These are phyloP conservation scores for Sarcodon sp. DNA, from an alignment of 768 basidiomycete species.

Conservation along the genomic window DNA sequence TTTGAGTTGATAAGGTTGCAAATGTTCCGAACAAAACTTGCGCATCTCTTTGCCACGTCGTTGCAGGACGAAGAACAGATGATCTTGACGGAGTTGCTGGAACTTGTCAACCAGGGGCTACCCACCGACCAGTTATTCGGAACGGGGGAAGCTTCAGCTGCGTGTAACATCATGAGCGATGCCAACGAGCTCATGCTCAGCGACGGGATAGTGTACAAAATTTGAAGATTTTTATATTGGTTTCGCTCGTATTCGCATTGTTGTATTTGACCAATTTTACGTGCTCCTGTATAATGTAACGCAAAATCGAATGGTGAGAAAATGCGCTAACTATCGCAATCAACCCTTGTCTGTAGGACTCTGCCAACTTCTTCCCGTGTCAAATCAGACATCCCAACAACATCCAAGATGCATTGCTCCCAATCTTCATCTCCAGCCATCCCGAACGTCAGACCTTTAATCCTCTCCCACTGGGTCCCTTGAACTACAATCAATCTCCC, in stretches of 20 bases:
- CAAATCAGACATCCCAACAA: slow-evolving; percentile 50
- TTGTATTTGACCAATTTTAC: slow-evolving; percentile 3
- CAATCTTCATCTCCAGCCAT: slow-evolving; percentile 24
- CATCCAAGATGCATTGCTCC: slow-evolving; percentile 38
- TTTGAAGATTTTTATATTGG: slow-evolving; percentile 24
- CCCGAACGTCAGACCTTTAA: slow-evolving; percentile 38
- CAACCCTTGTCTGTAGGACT: slow-evolving; percentile 34
- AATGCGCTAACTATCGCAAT: slow-evolving; percentile 12
- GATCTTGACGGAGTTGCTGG: slow-evolving; percentile 55
- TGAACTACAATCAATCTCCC: slow-evolving; percentile 55
- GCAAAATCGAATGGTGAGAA: not conserved
- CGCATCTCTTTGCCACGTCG: slow-evolving; percentile 51
- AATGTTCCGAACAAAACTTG: slow-evolving; percentile 72
- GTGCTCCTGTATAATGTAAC: not conserved
- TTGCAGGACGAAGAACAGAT: slow-evolving; percentile 71
- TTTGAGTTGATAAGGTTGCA: slow-evolving; percentile 35
- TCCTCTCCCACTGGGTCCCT: slow-evolving; percentile 33
- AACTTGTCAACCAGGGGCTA: slow-evolving; percentile 68
- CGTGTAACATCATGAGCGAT: slow-evolving; percentile 66
- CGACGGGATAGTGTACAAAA: slow-evolving; percentile 77
- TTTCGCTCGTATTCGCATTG: slow-evolving; percentile 1
- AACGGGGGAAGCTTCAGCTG: slow-evolving; percentile 63
- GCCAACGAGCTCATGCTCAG: slow-evolving; percentile 72
- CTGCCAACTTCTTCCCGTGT: slow-evolving; percentile 45
- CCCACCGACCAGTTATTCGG: slow-evolving; percentile 60